phyloP scores from a whole-genome alignment of 331 rosid species.

The Quercus lobata region DNA sequence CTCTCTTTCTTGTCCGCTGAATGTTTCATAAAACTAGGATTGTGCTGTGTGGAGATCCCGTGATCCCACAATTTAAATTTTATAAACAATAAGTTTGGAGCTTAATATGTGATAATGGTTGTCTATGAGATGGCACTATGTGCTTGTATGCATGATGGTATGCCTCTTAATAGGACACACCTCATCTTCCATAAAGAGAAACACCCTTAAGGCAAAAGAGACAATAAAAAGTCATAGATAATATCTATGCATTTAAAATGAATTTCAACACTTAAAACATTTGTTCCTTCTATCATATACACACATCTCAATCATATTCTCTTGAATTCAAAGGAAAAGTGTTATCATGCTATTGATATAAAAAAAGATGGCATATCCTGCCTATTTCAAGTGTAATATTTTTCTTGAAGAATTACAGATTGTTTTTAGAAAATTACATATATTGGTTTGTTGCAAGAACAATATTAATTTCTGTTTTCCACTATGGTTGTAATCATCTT shows the following conservation, averaged over 20 bases:
- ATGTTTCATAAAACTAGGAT: neutral
- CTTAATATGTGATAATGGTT: neutral
- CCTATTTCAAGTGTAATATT: neutral
- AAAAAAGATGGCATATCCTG: neutral
- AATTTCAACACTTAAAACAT: neutral
- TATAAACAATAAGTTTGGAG: too few species aligned
- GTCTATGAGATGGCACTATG: neutral
- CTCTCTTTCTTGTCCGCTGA: constrained; percentile 13
- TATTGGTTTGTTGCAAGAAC: neutral
- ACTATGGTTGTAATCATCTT: neutral
- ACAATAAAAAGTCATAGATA: neutral
- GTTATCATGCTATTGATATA: neutral
- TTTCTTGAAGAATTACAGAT: too few species aligned
- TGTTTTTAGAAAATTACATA: neutral
- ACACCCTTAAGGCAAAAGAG: neutral
- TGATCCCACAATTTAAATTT: neutral
- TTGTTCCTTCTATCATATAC: neutral
- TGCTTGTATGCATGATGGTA: neutral
- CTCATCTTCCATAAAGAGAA: neutral
- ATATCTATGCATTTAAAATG: neutral
- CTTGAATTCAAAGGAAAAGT: neutral
- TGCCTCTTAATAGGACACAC: neutral
- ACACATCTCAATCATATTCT: neutral
- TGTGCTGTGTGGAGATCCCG: neutral
- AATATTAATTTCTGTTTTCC: neutral